phyloP scores from a whole-genome alignment of 768 basidiomycete genomes.

The Tephrocybe sp. region DNA sequence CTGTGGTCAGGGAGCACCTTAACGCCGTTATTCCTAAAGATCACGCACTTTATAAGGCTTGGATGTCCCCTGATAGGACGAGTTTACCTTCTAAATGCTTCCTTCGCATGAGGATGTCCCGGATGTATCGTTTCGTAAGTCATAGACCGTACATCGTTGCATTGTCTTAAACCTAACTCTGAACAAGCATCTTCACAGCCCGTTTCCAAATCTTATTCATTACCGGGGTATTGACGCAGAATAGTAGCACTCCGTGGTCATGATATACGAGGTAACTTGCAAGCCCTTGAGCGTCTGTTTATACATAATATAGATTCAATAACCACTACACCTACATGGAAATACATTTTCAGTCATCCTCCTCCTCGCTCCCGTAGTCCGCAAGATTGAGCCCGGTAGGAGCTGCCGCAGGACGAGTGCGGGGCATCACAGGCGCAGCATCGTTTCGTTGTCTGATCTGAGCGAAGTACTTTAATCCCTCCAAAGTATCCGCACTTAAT shows the following conservation, averaged over 20 bases:
- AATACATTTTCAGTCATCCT: conserved; percentile 24
- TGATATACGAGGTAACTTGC: no score
- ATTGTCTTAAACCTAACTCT: background rate
- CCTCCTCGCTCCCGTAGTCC: conserved; percentile 78
- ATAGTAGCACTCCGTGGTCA: no score
- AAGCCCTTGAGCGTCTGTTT: no score
- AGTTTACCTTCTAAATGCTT: conserved; percentile 55
- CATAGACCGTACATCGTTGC: no score
- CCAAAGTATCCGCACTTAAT: conserved; percentile 80
- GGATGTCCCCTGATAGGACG: conserved; percentile 46
- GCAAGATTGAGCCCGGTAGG: conserved; percentile 57
- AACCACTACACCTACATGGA: background rate
- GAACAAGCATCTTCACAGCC: conserved; percentile 48
- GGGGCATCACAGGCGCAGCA: conserved; percentile 23
- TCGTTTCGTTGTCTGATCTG: conserved; percentile 77
- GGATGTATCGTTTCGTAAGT: conserved; percentile 54
- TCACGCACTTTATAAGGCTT: conserved; percentile 46
- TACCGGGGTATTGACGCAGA: conserved; percentile 33
- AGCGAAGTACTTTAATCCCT: conserved; percentile 88
- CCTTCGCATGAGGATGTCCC: conserved; percentile 55
- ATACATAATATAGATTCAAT: conserved; percentile 9
- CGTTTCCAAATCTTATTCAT: conserved; percentile 54
- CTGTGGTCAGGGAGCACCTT: conserved; percentile 43
- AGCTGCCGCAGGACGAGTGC: conserved; percentile 29
- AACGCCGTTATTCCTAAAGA: conserved; percentile 39